Evolutionary conservation across 148 eudicot genomes (phyloP).

Genomic region (Spergularia marina): DNA sequence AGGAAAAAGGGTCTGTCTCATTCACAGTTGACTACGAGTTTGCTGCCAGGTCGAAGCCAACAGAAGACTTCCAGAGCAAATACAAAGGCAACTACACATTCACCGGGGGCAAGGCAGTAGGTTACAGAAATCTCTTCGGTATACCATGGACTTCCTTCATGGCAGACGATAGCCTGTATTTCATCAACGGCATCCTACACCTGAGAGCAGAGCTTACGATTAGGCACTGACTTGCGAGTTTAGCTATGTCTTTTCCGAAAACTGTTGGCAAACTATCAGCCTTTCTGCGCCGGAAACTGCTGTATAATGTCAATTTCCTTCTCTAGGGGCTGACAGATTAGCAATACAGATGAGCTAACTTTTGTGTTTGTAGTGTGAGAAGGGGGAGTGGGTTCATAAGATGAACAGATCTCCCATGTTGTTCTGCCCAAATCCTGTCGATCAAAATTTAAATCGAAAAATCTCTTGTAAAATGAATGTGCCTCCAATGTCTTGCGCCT

Average conservation of each 20-base stretch:
- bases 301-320: slow-evolving; percentile 8
- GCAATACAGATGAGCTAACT: slow-evolving; percentile 9
- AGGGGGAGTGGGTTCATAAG: not conserved
- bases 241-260: not conserved
- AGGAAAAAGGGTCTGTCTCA: slow-evolving; percentile 82
- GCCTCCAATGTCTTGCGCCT: not conserved
- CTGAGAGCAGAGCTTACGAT: slow-evolving; percentile 91
- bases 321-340: slow-evolving; percentile 15
- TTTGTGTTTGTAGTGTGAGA: slow-evolving; percentile 8
- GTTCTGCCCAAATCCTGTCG: slow-evolving; percentile 16
- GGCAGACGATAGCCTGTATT: slow-evolving; percentile 89
- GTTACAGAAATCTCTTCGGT: slow-evolving; percentile 78
- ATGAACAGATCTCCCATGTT: slow-evolving; percentile 9
- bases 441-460: not conserved
- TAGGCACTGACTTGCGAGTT: slow-evolving; percentile 37
- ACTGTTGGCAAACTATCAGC: not conserved
- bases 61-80: slow-evolving; percentile 73
- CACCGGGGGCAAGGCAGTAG: slow-evolving; percentile 90
- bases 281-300: slow-evolving; percentile 4
- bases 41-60: slow-evolving; percentile 77
- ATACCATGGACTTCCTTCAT: slow-evolving; percentile 79
- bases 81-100: slow-evolving; percentile 87
- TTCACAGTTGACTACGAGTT: slow-evolving; percentile 88
- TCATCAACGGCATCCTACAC: slow-evolving; percentile 72
- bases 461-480: slow-evolving; percentile 20